Percentiles rank a stretch among this genome's conserved stretches.
These are phyloP conservation scores for Alternaria sp. DNA, from an alignment of 2,329 filamentous ascomycete genomes.

Conservation along the genomic window DNA sequence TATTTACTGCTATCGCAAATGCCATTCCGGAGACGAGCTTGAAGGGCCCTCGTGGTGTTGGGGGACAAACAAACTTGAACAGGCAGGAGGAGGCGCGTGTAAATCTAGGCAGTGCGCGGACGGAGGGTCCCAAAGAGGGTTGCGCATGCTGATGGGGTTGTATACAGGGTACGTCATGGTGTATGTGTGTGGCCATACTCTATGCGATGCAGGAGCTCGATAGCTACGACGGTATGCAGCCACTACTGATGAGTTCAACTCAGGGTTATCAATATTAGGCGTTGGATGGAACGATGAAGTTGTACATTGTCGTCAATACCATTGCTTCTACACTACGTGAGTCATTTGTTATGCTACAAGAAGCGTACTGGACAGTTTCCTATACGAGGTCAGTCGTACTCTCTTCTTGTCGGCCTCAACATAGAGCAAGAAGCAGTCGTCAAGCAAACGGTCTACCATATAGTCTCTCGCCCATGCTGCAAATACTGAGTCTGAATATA, in stretches of 20 bases:
- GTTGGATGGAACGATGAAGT: constrained; percentile 7
- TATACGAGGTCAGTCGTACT: not conserved
- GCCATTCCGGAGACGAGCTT: constrained; percentile 96
- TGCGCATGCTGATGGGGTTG: constrained; percentile 76
- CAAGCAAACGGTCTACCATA: not conserved
- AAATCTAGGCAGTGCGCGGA: constrained; percentile 77
- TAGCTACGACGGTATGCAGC: not conserved
- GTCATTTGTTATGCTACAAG: not conserved
- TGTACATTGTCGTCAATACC: not conserved
- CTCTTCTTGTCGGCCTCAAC: not conserved
- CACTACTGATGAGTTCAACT: not conserved
- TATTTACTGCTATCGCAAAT: constrained; percentile 98
- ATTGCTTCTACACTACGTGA: not conserved
- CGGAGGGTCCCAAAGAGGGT: constrained; percentile 83
- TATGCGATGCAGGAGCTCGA: not conserved
- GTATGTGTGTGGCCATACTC: not conserved
- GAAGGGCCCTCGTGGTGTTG: constrained; percentile 81
- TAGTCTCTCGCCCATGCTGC: not conserved
- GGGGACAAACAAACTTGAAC: constrained; percentile 66
- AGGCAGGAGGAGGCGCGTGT: constrained; percentile 74
- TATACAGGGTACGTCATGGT: not conserved
- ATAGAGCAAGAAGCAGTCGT: not conserved
- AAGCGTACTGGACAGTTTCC: not conserved
- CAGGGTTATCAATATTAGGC: constrained; percentile 9
- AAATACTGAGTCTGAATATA: not conserved